Percentiles rank a stretch among this genome's conserved stretches.
Evolutionary conservation across 805 yeast genomes (phyloP).

Genomic region (Yarrowia porcina): DNA sequence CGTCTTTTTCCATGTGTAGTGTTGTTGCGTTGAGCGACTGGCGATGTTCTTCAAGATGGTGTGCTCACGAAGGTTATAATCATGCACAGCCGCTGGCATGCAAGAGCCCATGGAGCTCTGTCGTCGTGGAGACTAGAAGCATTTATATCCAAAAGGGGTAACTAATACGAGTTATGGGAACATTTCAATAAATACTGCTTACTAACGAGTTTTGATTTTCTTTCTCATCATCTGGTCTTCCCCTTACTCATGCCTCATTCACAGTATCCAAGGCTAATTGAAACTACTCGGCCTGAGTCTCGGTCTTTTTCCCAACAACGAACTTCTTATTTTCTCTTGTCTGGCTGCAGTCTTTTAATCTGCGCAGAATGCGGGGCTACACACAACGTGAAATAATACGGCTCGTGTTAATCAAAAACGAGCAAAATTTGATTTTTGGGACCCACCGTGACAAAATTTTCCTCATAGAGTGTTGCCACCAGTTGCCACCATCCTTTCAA

Average conservation of each 20-base stretch:
- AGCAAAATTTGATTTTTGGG: neutral
- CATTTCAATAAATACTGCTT: neutral
- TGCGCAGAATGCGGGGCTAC: neutral
- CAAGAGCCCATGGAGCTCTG: neutral
- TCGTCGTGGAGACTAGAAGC: neutral
- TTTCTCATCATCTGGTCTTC: too few species aligned
- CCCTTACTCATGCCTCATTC: neutral
- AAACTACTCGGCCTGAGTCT: neutral
- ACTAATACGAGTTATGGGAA: too few species aligned
- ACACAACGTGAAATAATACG: neutral
- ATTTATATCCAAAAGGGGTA: neutral
- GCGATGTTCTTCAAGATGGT: slow-evolving; percentile 6
- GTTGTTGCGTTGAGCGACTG: slow-evolving; percentile 6
- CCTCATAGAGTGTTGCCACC: too few species aligned
- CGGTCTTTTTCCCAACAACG: neutral
- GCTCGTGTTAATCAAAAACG: neutral
- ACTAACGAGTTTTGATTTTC: neutral
- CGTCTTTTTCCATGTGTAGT: slow-evolving; percentile 20
- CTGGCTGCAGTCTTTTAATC: too few species aligned
- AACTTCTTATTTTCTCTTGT: neutral
- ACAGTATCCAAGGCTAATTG: neutral
- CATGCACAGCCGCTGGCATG: slow-evolving; percentile 17
- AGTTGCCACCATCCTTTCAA: neutral
- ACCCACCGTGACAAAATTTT: neutral
- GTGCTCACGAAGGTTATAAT: slow-evolving; percentile 10